A percentile compares a stretch with the other conserved stretches of the same genome.
These are phyloP conservation scores for Cercospora beticola DNA, from an alignment of 2,329 filamentous ascomycete species.

Conservation along the genomic window DNA sequence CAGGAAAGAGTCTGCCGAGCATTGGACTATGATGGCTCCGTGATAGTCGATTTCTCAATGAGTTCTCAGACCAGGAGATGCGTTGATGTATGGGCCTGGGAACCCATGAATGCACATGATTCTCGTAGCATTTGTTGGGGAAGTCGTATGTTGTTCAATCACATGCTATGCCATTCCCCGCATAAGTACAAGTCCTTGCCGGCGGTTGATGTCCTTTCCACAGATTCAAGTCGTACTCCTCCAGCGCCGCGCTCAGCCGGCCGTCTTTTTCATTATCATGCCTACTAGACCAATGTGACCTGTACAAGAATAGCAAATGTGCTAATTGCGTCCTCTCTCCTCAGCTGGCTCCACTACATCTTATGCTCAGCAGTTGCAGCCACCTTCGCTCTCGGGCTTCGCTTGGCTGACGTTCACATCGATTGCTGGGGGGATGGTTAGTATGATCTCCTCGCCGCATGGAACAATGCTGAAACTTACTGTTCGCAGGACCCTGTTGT, in stretches of 20 bases:
- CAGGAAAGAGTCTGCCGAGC: neutral
- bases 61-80: neutral
- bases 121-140: neutral
- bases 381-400: slow-evolving; percentile 40
- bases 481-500: slow-evolving; percentile 74
- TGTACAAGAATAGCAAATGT: slow-evolving; percentile 11
- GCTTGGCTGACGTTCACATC: slow-evolving; percentile 40
- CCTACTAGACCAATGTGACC: neutral
- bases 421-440: slow-evolving; percentile 34
- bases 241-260: slow-evolving; percentile 1
- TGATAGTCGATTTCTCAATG: neutral
- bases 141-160: neutral
- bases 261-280: neutral
- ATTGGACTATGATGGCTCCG: no score
- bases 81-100: neutral
- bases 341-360: neutral
- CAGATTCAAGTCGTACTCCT: neutral
- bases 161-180: neutral
- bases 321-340: neutral
- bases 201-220: neutral
- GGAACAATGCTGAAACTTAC: slow-evolving; percentile 53
- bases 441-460: slow-evolving; percentile 1
- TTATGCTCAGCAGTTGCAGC: slow-evolving; percentile 37
- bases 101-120: neutral
- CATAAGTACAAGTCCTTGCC: neutral